Evolutionary conservation across 768 basidiomycete genomes (phyloP).

Genomic region (Lentinula aciculospora): DNA sequence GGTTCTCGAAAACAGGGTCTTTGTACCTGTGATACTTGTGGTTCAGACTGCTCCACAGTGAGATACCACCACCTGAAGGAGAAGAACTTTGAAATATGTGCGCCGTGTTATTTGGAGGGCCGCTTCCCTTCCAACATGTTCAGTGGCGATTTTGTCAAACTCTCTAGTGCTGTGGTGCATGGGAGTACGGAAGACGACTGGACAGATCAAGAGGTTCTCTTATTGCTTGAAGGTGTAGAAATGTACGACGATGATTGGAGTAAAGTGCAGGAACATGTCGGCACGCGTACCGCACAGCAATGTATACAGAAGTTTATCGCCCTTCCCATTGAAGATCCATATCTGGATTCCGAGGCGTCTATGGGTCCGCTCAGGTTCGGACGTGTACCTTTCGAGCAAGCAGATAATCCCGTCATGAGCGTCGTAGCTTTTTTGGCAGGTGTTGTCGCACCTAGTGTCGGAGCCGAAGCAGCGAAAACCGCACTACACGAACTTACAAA

Average conservation of each 20-base stretch:
- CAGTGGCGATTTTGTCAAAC: conserved; percentile 93
- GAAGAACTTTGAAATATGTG: conserved; percentile 87
- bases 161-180: conserved; percentile 42
- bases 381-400: conserved; percentile 85
- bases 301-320: conserved; percentile 95
- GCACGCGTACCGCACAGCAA: conserved; percentile 86
- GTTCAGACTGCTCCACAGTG: conserved; percentile 81
- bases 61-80: conserved; percentile 93
- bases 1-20: conserved; percentile 22
- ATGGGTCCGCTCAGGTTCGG: conserved; percentile 73
- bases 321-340: conserved; percentile 94
- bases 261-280: conserved; percentile 88
- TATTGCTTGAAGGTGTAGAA: conserved; percentile 93
- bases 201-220: conserved; percentile 85
- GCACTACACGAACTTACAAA: conserved; percentile 79
- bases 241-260: conserved; percentile 99
- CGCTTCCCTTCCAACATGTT: conserved; percentile 97
- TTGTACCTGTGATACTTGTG: conserved; percentile 91
- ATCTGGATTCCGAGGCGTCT: conserved; percentile 70
- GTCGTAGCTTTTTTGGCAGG: conserved; percentile 96
- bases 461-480: conserved; percentile 89
- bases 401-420: conserved; percentile 98
- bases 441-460: conserved; percentile 85
- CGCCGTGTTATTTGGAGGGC: conserved; percentile 91
- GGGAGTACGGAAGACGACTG: conserved; percentile 55